Evolutionary conservation across 305 asterid genomes (phyloP), one percentile per base, ranked within the genome.

Genomic region (Salvia sclarea): DNA sequence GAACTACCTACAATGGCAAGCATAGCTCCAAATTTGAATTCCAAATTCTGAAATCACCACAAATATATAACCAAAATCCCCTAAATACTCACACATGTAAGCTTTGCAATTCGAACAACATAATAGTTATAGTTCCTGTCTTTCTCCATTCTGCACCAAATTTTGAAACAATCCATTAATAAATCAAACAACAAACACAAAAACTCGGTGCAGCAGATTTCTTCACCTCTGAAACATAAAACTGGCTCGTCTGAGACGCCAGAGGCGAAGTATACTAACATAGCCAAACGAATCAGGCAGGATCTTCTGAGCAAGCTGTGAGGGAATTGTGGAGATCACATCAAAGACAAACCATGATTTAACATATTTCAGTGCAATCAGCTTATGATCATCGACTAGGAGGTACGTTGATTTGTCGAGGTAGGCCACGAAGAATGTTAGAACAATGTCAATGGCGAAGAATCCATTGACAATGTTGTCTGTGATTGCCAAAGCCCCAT

Each of bases 241-340:
- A 59, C 97, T 83, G 49, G 84, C 94, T 85, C 97, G 75, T 61
- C 90, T 75, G 73, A 91, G 89, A 62, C 96, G 96, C 97, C 96
- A 91, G 66, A 91, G 92, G n/a, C 92, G 96, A 68, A 88, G 92
- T 83, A 91, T 74, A 25, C 78, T 80, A 66, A 90, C 74, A 76
- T 80, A 88, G 44, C 85, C 87, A 71, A 77, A 85, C 10, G 78
- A 66, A 22, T 68, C 31, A 6, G 93, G 91, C 20, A 81, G 47
- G 48, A 81, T 10, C 3, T 31, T 58, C 17, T 61, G 75, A 14
- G 83, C 77, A 55, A 88, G 37, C 68, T 88, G 85, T 0, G 87
- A 55, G 71, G 93, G 97, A 43, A 86, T 66, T 6, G 91, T 86
- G 75, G 95, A 81, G 41, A 88, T 75, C 44, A 88, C 74, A 60